These are phyloP conservation scores for Podaxis mareebaensis DNA, from an alignment of 768 basidiomycete genomes.

Conservation along the genomic window DNA sequence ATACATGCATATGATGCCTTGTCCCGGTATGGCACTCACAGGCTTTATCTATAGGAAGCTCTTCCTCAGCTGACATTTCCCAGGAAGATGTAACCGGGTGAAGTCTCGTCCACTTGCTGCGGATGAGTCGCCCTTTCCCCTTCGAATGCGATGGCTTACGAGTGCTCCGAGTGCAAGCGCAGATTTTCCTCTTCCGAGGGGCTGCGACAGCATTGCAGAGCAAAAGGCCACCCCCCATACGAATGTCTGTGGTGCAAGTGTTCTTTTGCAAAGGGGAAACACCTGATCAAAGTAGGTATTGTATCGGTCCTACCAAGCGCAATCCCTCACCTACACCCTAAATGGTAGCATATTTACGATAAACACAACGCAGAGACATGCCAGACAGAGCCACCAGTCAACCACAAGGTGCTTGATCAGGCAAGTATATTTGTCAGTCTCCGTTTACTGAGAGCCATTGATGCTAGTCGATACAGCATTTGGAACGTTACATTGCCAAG, in stretches of 20 bases:
- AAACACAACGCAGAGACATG: background rate
- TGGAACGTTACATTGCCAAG: background rate
- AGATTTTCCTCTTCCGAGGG: background rate
- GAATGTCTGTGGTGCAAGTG: background rate
- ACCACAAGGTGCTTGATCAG: background rate
- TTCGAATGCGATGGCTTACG: background rate
- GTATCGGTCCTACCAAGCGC: background rate
- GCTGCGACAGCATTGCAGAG: background rate
- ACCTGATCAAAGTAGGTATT: background rate
- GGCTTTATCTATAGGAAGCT: background rate
- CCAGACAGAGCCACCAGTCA: background rate
- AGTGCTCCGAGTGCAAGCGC: background rate
- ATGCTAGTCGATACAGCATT: background rate
- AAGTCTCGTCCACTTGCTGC: background rate
- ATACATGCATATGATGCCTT: background rate
- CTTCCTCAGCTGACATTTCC: background rate
- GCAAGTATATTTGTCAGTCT: background rate
- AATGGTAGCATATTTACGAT: background rate
- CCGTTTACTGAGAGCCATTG: background rate
- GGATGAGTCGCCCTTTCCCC: background rate
- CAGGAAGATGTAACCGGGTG: background rate
- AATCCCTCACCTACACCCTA: background rate
- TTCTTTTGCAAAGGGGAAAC: background rate
- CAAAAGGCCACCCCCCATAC: background rate
- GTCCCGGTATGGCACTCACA: background rate